A percentile compares a stretch with the other conserved stretches of the same genome.
Conservation (phyloP, 192 early-diverging fungal genomes). For the Jimgerdemannia lactiflua region DNA sequence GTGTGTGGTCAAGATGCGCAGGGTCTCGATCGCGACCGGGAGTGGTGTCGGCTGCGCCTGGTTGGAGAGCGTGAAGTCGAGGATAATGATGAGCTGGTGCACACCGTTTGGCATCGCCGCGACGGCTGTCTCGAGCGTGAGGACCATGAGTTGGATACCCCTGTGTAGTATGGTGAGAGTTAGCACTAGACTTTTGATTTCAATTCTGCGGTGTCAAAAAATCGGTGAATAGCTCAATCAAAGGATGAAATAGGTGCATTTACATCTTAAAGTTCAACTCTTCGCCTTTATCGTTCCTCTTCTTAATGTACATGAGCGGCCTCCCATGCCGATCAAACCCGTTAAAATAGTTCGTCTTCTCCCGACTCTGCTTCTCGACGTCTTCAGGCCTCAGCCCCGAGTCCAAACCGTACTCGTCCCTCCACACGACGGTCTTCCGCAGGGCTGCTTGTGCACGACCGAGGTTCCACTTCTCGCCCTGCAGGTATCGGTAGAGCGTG, state of each 20-base stretch:
- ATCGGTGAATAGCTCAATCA: too few relatives aligned
- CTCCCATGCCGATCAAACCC: slow-evolving; percentile 6
- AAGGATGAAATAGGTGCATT: neutral
- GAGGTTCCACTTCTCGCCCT: slow-evolving; percentile 8
- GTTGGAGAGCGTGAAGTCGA: neutral
- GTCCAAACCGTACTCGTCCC: neutral
- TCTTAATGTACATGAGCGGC: slow-evolving; percentile 8
- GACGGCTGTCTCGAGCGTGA: neutral
- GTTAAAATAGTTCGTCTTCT: slow-evolving; percentile 8
- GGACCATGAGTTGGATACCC: neutral
- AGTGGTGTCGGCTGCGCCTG: neutral
- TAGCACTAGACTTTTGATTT: slow-evolving; percentile 2
- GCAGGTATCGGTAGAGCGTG: slow-evolving; percentile 10
- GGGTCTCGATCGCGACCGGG: neutral
- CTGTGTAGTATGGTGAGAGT: neutral
- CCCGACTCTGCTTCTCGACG: neutral
- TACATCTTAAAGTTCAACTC: neutral
- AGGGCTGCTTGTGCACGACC: neutral
- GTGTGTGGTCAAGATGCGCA: neutral
- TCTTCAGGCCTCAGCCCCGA: neutral
- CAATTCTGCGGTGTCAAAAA: too few relatives aligned
- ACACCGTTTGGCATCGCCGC: neutral
- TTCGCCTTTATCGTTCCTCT: slow-evolving; percentile 3
- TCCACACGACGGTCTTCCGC: slow-evolving; percentile 3
- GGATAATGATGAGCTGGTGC: neutral